phyloP scores from a whole-genome alignment of 441 rosid species.

The Gossypium aridum region DNA sequence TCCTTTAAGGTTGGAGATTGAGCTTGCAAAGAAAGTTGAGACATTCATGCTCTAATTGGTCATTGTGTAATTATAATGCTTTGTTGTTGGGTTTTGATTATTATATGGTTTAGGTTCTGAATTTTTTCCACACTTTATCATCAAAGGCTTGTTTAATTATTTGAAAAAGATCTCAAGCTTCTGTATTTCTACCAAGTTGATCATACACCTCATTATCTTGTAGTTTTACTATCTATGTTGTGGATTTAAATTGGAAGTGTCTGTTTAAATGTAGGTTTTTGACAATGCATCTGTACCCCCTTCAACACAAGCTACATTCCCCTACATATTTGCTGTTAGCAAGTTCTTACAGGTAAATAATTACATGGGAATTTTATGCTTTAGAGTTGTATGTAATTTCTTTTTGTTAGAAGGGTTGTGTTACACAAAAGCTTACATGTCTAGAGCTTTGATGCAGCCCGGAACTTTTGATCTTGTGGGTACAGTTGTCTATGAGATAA shows the following conservation, averaged over 20 bases:
- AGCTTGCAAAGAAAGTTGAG: not conserved
- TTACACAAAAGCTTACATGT: not conserved
- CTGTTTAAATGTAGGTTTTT: conserved; percentile 54
- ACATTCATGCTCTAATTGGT: not conserved
- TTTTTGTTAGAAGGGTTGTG: not conserved
- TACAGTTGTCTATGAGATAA: conserved; percentile 65
- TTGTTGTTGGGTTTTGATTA: not conserved
- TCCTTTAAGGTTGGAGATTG: not conserved
- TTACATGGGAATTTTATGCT: not conserved
- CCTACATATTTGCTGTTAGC: conserved; percentile 85
- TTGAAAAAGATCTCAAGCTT: not conserved
- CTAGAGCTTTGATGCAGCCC: conserved; percentile 43
- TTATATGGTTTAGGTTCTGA: not conserved
- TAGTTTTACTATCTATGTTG: not conserved
- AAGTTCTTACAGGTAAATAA: conserved; percentile 77
- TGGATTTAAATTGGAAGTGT: not conserved
- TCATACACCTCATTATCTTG: not conserved
- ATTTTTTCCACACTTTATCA: not conserved
- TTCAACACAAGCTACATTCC: conserved; percentile 81
- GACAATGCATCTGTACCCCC: conserved; percentile 83
- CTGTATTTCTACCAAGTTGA: not conserved
- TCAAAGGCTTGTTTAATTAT: conserved; percentile 1
- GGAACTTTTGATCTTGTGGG: conserved; percentile 98
- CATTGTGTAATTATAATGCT: not conserved
- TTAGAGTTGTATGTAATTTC: not conserved